A percentile compares a stretch with the other conserved stretches of the same genome.
Evolutionary conservation across 2,329 filamentous ascomycete genomes (phyloP).

Genomic region (Aspergillus eucalypticola): DNA sequence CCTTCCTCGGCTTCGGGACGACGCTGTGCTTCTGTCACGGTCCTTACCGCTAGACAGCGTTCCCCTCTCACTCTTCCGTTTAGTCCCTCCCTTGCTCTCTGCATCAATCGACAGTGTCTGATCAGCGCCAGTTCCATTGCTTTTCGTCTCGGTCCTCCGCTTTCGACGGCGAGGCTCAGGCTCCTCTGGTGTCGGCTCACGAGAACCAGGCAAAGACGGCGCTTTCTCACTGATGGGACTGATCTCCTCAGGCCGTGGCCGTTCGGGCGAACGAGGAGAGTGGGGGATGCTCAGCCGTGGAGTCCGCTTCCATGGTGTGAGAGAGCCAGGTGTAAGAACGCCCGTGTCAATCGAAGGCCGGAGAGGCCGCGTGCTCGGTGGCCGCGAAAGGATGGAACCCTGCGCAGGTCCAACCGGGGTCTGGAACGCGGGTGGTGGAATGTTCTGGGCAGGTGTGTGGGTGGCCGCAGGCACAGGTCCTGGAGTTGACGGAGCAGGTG

Average conservation of each 20-base stretch:
- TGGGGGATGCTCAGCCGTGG: slow-evolving; percentile 36
- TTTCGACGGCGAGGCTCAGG: slow-evolving; percentile 22
- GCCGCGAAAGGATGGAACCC: slow-evolving; percentile 23
- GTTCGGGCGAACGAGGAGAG: slow-evolving; percentile 42
- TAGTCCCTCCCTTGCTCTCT: slow-evolving; percentile 21
- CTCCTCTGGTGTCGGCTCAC: slow-evolving; percentile 29
- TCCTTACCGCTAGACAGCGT: slow-evolving; percentile 26
- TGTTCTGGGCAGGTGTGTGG: slow-evolving; percentile 29
- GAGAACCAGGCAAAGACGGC: slow-evolving; percentile 37
- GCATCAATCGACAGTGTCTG: slow-evolving; percentile 16
- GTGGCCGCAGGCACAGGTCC: slow-evolving; percentile 18
- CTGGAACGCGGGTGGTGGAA: slow-evolving; percentile 24
- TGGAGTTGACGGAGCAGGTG: slow-evolving; percentile 32
- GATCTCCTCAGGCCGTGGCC: slow-evolving; percentile 45
- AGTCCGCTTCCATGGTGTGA: slow-evolving; percentile 47
- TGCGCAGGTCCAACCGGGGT: slow-evolving; percentile 32
- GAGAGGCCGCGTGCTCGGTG: slow-evolving; percentile 30
- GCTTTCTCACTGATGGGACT: slow-evolving; percentile 49
- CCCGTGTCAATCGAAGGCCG: slow-evolving; percentile 41
- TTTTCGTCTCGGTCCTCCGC: slow-evolving; percentile 25
- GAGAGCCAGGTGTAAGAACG: slow-evolving; percentile 27
- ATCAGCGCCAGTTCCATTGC: slow-evolving; percentile 24
- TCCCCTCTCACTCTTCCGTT: slow-evolving; percentile 31
- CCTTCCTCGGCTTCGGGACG: slow-evolving; percentile 39
- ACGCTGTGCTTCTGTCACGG: slow-evolving; percentile 37